Evolutionary conservation across 1,139 yeast species (phyloP), one percentile per base, ranked within the genome.

Genomic region (Saccharomyces hybrid): DNA sequence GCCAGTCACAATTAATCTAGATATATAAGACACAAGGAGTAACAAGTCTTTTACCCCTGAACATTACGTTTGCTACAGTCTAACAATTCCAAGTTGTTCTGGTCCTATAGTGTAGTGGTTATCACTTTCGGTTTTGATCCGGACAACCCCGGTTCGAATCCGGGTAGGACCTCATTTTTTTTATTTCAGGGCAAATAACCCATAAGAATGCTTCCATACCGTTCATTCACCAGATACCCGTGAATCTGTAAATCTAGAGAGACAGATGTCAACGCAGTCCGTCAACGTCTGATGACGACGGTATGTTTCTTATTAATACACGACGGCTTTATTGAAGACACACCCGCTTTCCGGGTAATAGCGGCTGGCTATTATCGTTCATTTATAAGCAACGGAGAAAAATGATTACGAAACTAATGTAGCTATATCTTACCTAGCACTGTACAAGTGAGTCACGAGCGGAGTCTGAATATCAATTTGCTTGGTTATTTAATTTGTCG

Each of bases 71-170:
- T 13, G 11, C 26, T 13, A 16, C 2, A 13, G 7, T 47, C 11
- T 13, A 13, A 31, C 26, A 11, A 23, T 16, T 16, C 11, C 13
- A 32, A n/a, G 14, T 32, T n/a, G 42, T 38, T 8, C 42, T 48
- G 53, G 53, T 51, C 34, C 51, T 78, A 78, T 79, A 78, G 82
- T 79, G 82, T 79, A 79, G 82, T 78, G 82, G 83, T 79, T 77
- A 79, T 79, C 82, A 79, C 83, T 75, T 75, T 78, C 81, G 83
- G 82, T 78, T 79, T 78, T 79, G 83, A 78, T 84, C 89, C 90
- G 84, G 75, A 78, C 82, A 83, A 86, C 91, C 89, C 89, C 91
- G 86, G 91, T 85, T 86, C 91, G 91, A 85, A 83, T 84, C 91
- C 90, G 90, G 90, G 89, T 82, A 82, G 83, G 89, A 84, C 89